Conservation (phyloP, 495 filamentous ascomycete genomes). For the Trichoderma asperelloides region DNA sequence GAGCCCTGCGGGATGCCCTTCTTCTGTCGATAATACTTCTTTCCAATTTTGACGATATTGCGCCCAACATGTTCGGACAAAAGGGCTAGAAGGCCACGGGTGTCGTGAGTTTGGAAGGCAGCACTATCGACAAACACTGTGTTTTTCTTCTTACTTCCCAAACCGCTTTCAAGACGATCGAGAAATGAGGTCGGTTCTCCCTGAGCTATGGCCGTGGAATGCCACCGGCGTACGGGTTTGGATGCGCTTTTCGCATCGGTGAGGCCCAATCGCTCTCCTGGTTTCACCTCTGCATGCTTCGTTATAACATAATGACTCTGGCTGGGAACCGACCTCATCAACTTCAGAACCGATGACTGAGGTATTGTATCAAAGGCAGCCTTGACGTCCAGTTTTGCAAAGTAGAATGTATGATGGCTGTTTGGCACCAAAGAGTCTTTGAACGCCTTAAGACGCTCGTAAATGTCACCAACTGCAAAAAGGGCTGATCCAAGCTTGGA, state of each 20-base stretch:
- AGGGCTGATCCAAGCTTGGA: conserved; percentile 61
- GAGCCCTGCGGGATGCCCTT: conserved; percentile 90
- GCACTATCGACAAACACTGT: conserved; percentile 69
- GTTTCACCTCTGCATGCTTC: conserved; percentile 64
- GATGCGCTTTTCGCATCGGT: conserved; percentile 16
- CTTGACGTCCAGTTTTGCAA: conserved; percentile 87
- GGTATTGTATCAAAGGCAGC: conserved; percentile 95
- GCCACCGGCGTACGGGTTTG: conserved; percentile 55
- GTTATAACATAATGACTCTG: conserved; percentile 61
- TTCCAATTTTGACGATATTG: conserved; percentile 83
- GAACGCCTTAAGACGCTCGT: conserved; percentile 64
- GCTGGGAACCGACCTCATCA: conserved; percentile 56
- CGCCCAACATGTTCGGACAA: conserved; percentile 66
- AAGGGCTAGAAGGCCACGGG: conserved; percentile 55
- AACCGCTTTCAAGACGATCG: conserved; percentile 41
- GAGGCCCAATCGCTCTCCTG: conserved; percentile 22
- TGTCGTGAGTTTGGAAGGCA: conserved; percentile 41
- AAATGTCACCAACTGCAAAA: conserved; percentile 74
- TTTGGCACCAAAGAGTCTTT: conserved; percentile 30
- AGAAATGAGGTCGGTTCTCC: conserved; percentile 45
- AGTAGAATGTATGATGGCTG: conserved; percentile 41
- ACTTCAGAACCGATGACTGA: conserved; percentile 57
- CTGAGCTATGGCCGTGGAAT: conserved; percentile 46
- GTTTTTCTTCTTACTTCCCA: conserved; percentile 41
- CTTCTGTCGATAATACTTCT: conserved; percentile 82